These are phyloP conservation scores for Erodium texanum DNA, from an alignment of 441 rosid genomes.

Conservation along the genomic window DNA sequence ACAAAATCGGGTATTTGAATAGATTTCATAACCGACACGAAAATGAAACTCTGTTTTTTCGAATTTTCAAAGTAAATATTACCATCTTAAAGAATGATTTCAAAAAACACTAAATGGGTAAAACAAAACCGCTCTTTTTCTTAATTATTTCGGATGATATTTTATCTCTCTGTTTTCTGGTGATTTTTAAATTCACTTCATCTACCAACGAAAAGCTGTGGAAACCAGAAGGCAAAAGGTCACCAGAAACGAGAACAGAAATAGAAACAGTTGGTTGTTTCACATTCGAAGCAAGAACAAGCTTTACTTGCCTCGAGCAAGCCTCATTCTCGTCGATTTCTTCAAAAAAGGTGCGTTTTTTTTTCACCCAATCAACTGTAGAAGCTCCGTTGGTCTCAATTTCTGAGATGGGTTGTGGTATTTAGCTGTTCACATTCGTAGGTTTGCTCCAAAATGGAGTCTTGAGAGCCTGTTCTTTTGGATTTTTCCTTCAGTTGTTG, in stretches of 20 bases:
- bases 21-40: background rate
- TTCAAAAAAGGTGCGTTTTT: background rate
- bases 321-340: background rate
- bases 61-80: no score
- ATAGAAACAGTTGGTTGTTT: background rate
- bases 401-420: constrained; percentile 21
- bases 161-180: background rate
- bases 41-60: background rate
- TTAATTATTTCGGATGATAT: no score
- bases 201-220: background rate
- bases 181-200: no score
- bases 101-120: background rate
- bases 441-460: constrained; percentile 25
- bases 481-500: background rate
- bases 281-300: background rate
- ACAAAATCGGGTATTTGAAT: background rate
- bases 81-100: no score
- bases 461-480: constrained; percentile 9
- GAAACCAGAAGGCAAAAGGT: no score
- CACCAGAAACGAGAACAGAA: background rate
- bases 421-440: constrained; percentile 16
- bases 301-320: background rate
- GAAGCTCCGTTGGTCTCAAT: background rate
- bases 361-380: background rate
- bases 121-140: background rate